These are phyloP conservation scores for Podochytrium sp. DNA, from an alignment of 192 early-diverging fungal genomes.

Conservation along the genomic window DNA sequence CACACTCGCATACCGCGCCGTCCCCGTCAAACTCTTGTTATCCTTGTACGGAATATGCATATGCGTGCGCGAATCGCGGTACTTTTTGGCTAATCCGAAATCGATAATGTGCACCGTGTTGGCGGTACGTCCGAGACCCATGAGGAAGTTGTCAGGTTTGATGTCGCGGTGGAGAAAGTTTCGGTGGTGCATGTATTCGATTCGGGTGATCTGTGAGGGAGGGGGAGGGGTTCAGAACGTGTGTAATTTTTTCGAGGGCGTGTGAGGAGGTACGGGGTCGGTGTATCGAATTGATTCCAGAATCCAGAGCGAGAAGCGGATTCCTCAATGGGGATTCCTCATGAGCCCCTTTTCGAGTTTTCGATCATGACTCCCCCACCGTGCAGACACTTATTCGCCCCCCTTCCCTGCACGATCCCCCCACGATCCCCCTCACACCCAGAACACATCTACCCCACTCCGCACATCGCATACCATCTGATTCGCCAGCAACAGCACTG, in stretches of 20 bases:
- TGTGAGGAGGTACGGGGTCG: constrained; percentile 57
- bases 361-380: constrained; percentile 91
- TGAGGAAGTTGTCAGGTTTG: constrained; percentile 67
- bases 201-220: constrained; percentile 60
- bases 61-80: constrained; percentile 62
- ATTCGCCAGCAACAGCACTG: constrained; percentile 63
- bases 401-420: no score
- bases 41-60: constrained; percentile 69
- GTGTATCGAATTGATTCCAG: not conserved
- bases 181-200: constrained; percentile 68
- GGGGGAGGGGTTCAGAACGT: not conserved
- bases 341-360: constrained; percentile 92
- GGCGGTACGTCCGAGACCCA: constrained; percentile 62
- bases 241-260: not conserved
- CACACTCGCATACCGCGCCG: constrained; percentile 62
- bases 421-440: no score
- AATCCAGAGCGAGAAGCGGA: constrained; percentile 38
- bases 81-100: constrained; percentile 69
- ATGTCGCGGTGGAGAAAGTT: constrained; percentile 71
- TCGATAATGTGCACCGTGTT: constrained; percentile 69
- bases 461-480: constrained; percentile 72
- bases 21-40: constrained; percentile 69
- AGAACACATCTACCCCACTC: no score
- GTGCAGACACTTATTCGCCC: no score
- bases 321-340: constrained; percentile 94